Evolutionary conservation across 73 alveolate species (phyloP).

Genomic region (Paramecium caudatum): DNA sequence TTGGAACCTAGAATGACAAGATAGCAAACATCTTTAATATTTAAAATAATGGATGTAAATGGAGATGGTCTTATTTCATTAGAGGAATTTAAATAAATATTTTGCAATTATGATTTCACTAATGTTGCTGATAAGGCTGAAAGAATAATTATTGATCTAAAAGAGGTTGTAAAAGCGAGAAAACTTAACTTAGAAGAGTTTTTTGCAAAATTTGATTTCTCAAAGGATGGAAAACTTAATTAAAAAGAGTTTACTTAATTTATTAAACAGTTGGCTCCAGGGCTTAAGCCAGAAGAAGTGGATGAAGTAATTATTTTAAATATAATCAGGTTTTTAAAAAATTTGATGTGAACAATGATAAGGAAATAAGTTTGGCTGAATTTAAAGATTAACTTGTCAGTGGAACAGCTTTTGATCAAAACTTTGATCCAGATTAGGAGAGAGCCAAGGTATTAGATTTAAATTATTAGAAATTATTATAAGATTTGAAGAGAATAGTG

Average conservation of each 20-base stretch:
- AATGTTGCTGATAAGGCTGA: constrained; percentile 68
- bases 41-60: constrained; percentile 34
- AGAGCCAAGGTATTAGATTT: not conserved
- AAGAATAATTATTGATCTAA: constrained; percentile 64
- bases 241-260: not conserved
- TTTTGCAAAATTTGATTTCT: not conserved
- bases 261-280: constrained; percentile 39
- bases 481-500: not conserved
- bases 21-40: constrained; percentile 31
- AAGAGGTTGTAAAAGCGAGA: constrained; percentile 62
- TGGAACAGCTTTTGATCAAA: not conserved
- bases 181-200: constrained; percentile 18
- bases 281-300: not conserved
- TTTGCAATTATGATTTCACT: constrained; percentile 70
- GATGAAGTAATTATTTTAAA: not conserved
- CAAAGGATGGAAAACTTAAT: constrained; percentile 5
- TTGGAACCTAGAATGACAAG: constrained; percentile 59
- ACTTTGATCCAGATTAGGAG: constrained; percentile 10
- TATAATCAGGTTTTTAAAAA: not conserved
- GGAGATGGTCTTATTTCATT: constrained; percentile 50
- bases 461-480: not conserved
- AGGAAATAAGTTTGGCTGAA: not conserved
- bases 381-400: not conserved
- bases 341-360: not conserved
- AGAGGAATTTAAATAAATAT: constrained; percentile 67